Percentiles rank a stretch among this genome's conserved stretches.
phyloP scores from a whole-genome alignment of 208 protist genomes.

The Balamuthia mandrillaris region DNA sequence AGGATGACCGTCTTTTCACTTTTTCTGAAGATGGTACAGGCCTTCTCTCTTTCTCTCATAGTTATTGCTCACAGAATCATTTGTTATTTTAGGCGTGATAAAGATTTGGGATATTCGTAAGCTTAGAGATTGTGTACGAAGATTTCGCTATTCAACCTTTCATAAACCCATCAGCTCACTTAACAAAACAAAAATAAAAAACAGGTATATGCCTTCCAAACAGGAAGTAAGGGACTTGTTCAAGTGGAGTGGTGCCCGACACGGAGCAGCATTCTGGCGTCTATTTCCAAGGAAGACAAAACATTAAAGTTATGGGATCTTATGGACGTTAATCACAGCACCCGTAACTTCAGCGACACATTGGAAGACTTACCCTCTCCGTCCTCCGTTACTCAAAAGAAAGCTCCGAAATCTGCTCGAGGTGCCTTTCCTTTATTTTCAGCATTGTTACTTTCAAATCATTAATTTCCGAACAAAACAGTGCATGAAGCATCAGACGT shows the following conservation, averaged over 20 bases:
- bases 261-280: slow-evolving; percentile 51
- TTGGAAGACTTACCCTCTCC: too few relatives aligned
- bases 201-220: neutral
- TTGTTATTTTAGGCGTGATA: slow-evolving; percentile 14
- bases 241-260: slow-evolving; percentile 64
- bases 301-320: slow-evolving; percentile 58
- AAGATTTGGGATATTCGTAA: slow-evolving; percentile 65
- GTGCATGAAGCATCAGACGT: slow-evolving; percentile 10
- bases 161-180: slow-evolving; percentile 25
- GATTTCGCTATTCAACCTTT: too few relatives aligned
- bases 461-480: too few relatives aligned
- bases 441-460: too few relatives aligned
- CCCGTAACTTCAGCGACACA: neutral
- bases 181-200: neutral
- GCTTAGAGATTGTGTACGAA: slow-evolving; percentile 48
- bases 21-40: slow-evolving; percentile 48
- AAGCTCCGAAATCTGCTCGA: neutral
- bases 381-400: neutral
- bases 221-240: slow-evolving; percentile 28
- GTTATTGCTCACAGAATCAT: neutral
- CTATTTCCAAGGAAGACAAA: slow-evolving; percentile 31
- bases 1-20: slow-evolving; percentile 50
- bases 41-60: neutral
- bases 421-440: neutral
- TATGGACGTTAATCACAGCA: slow-evolving; percentile 6